Percentiles rank a stretch among this genome's conserved stretches.
phyloP scores from a whole-genome alignment of 2,329 filamentous ascomycete species.

The Curvularia spicifera region DNA sequence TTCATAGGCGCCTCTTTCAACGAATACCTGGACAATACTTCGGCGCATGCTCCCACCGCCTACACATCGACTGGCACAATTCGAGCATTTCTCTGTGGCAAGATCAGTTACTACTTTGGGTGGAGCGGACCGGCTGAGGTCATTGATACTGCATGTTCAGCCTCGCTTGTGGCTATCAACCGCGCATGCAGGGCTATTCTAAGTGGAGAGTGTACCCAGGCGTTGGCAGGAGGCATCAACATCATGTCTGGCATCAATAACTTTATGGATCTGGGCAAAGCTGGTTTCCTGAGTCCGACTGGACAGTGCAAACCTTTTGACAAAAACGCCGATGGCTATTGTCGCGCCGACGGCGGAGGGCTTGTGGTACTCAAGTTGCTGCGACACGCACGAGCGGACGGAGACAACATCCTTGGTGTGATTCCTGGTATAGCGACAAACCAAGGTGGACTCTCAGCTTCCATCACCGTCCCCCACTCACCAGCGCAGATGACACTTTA shows the following conservation, averaged over 20 bases:
- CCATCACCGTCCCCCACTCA: constrained; percentile 24
- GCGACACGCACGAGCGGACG: constrained; percentile 59
- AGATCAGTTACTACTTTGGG: constrained; percentile 34
- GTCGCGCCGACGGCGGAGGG: constrained; percentile 59
- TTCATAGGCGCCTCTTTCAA: constrained; percentile 39
- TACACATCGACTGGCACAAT: constrained; percentile 26
- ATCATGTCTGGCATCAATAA: constrained; percentile 40
- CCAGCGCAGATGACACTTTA: constrained; percentile 24
- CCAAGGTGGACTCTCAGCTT: constrained; percentile 20
- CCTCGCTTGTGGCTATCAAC: constrained; percentile 39
- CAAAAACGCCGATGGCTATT: constrained; percentile 59
- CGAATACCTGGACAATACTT: constrained; percentile 36
- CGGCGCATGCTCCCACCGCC: constrained; percentile 15
- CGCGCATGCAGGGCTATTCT: constrained; percentile 33
- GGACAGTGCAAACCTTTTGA: constrained; percentile 55
- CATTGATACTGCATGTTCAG: constrained; percentile 47
- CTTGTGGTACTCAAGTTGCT: constrained; percentile 60
- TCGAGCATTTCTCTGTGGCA: constrained; percentile 26
- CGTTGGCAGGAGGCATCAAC: constrained; percentile 42
- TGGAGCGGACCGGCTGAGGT: constrained; percentile 30
- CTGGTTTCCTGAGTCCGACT: constrained; percentile 52
- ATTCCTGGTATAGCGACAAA: constrained; percentile 39
- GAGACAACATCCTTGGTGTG: constrained; percentile 56
- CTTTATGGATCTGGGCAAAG: constrained; percentile 46
- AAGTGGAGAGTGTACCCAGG: background rate